Percentiles rank a stretch among this genome's conserved stretches.
These are phyloP conservation scores for Talaromyces sp. DNA, from an alignment of 2,329 filamentous ascomycete genomes.

Conservation along the genomic window DNA sequence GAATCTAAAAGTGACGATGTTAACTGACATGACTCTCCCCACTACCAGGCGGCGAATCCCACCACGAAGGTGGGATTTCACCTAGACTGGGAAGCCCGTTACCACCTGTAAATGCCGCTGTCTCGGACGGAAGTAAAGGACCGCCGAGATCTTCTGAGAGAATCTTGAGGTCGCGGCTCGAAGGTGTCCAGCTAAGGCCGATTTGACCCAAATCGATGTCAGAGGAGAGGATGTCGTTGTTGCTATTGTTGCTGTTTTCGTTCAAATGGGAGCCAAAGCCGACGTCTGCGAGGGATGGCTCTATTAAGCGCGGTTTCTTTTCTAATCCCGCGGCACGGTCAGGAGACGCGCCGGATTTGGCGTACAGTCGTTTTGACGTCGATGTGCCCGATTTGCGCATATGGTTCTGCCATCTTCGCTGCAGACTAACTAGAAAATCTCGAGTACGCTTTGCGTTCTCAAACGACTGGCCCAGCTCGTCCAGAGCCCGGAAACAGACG, in stretches of 20 bases:
- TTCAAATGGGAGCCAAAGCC: not conserved
- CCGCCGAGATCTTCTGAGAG: slow-evolving; percentile 8
- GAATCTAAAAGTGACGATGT: not conserved
- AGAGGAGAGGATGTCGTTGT: not conserved
- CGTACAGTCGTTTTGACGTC: slow-evolving; percentile 18
- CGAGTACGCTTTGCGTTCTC: slow-evolving; percentile 36
- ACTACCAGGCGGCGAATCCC: slow-evolving; percentile 5
- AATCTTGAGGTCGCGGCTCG: slow-evolving; percentile 9
- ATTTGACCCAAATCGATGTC: slow-evolving; percentile 4
- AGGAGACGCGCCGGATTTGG: not conserved
- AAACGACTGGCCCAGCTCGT: slow-evolving; percentile 35
- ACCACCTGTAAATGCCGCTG: not conserved
- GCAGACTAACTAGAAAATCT: slow-evolving; percentile 32
- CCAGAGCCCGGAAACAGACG: slow-evolving; percentile 37
- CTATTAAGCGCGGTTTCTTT: slow-evolving; percentile 7
- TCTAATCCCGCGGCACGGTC: not conserved
- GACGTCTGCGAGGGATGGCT: slow-evolving; percentile 1
- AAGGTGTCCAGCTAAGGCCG: slow-evolving; percentile 8
- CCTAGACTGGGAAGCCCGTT: slow-evolving; percentile 1
- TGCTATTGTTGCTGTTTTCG: not conserved
- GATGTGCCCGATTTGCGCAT: slow-evolving; percentile 19
- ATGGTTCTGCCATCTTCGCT: slow-evolving; percentile 33
- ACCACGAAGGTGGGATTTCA: slow-evolving; percentile 8
- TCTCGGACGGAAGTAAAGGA: slow-evolving; percentile 3
- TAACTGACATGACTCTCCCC: not conserved